Base-by-base conservation (phyloP, 108 stramenopile genomes). In the Seminavis robusta region DNA sequence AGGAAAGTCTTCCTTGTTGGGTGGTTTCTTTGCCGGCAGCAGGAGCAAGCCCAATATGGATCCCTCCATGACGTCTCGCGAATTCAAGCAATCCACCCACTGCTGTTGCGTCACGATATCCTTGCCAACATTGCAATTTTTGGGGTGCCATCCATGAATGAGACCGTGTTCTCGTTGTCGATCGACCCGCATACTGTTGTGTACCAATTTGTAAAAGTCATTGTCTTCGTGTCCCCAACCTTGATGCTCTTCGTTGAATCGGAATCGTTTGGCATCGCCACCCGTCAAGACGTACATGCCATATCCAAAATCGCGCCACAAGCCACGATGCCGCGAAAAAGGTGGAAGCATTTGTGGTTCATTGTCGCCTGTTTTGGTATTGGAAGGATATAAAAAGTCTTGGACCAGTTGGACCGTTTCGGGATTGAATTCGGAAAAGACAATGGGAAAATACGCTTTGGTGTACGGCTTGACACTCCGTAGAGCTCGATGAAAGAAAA, bases 221-320 rank as follows among this genome's bases (percentile, higher is more conserved):
- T 36, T 34, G 17, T 52, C 52, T 33, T 52, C 52, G 5, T 33
- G 52, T 20, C 50, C 51, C 62, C 63, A 64, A 55, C 63, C 63
- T 21, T 52, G 25, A 34, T 55, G 55, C n/a, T 29, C 25, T 28
- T 64, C 63, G 38, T 64, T 34, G 45, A 64, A 34, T 5, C 27
- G 32, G 19, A 53, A 38, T 13, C 13, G 1, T 1, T 52, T 4
- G 13, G 47, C 63, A 64, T 64, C 63, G 3, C 53, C 38, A 21
- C 63, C 63, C 2, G 53, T 30, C 13, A 64, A 37, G 30, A 48
- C 63, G 38, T 64, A 64, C 63, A 64, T 55, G 23, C 63, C 63
- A 55, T 44, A 64, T 3, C 49, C 52, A 38, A 47, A 64, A 13
- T 53, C 21, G 44, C 63, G 42, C 63, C 63, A 64, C 9, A 33